phyloP scores from a whole-genome alignment of 176 grass and related monocot genomes.

The Aegilops tauschii region DNA sequence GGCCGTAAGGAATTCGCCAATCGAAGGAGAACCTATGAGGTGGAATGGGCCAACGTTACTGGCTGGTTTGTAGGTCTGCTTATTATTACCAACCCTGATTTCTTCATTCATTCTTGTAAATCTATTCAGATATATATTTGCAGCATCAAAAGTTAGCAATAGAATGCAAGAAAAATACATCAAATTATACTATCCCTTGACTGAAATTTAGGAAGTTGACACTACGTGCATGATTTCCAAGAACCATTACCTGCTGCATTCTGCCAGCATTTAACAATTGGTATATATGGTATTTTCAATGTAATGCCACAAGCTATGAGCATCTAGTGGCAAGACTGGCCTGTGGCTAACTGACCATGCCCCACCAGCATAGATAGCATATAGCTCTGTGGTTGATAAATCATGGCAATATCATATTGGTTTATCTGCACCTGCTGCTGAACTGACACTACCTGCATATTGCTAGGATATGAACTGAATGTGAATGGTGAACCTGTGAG shows the following conservation, averaged over 20 bases:
- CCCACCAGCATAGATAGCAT: neutral
- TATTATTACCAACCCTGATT: constrained; percentile 14
- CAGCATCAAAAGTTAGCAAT: neutral
- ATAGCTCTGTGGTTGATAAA: neutral
- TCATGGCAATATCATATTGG: neutral
- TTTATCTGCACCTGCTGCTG: neutral
- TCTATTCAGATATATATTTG: neutral
- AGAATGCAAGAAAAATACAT: neutral
- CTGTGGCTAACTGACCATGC: neutral
- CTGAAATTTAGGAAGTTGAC: neutral
- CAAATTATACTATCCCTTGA: neutral
- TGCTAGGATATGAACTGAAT: neutral
- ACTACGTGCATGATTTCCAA: neutral
- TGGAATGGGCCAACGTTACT: constrained; percentile 66
- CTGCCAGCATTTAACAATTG: neutral
- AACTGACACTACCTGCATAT: constrained; percentile 5
- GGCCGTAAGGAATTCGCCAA: constrained; percentile 58
- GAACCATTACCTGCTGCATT: neutral
- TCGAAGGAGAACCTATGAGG: constrained; percentile 90
- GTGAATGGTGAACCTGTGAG: constrained; percentile 12
- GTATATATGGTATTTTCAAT: neutral
- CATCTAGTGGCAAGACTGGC: neutral
- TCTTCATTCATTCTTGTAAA: constrained; percentile 12
- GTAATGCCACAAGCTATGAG: neutral
- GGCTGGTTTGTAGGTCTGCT: constrained; percentile 87